phyloP scores from a whole-genome alignment of 2,329 filamentous ascomycete genomes.

The Ophiostoma himal-ulmi region DNA sequence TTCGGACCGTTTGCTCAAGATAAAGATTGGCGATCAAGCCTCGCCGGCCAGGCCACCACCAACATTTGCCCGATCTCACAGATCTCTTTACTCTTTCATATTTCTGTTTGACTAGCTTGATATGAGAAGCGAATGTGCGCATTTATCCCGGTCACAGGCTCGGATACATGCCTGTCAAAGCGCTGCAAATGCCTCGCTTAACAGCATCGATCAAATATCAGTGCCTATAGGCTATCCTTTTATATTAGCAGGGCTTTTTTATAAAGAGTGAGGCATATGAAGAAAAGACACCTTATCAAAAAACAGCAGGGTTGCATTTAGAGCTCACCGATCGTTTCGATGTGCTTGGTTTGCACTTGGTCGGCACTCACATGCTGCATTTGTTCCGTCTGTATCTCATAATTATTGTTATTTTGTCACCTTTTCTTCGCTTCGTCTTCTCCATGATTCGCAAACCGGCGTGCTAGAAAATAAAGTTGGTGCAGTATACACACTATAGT shows the following conservation, averaged over 20 bases:
- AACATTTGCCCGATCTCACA: neutral
- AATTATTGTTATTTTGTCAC: neutral
- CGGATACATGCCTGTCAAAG: neutral
- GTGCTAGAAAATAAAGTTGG: neutral
- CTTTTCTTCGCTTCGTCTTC: neutral
- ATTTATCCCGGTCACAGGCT: neutral
- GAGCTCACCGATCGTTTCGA: neutral
- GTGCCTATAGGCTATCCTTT: neutral
- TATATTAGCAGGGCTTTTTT: neutral
- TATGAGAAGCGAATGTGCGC: neutral
- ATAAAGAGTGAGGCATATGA: too few relatives aligned
- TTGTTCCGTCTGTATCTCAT: neutral
- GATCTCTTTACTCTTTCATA: neutral
- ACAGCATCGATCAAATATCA: neutral
- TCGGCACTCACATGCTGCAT: neutral
- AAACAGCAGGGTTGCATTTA: neutral
- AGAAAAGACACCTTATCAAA: neutral
- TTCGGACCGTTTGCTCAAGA: neutral
- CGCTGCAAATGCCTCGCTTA: neutral
- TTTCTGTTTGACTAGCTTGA: neutral
- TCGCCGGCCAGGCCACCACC: slow-evolving; percentile 4
- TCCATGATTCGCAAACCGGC: neutral
- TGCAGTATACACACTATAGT: neutral
- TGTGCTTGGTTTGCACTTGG: neutral
- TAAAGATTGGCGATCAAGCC: neutral